These are phyloP conservation scores for Aspergillus transmontanensis DNA, from an alignment of 2,329 filamentous ascomycete genomes.

Conservation along the genomic window DNA sequence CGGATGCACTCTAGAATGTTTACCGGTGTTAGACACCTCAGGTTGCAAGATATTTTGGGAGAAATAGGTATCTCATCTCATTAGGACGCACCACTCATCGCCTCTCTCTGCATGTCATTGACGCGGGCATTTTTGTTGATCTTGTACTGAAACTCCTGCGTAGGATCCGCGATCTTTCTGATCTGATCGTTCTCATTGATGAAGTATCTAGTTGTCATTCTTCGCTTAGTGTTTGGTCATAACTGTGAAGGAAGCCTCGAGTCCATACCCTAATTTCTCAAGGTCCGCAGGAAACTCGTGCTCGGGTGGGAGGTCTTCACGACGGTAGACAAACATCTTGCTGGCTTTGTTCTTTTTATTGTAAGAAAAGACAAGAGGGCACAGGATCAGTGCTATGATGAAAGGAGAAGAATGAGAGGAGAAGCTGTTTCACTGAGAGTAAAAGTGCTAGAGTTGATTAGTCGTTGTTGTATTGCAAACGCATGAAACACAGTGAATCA, in stretches of 20 bases:
- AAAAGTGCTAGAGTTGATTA: not conserved
- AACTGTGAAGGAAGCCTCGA: not conserved
- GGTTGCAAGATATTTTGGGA: not conserved
- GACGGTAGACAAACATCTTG: slow-evolving; percentile 75
- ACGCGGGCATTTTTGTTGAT: slow-evolving; percentile 72
- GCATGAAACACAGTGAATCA: not conserved
- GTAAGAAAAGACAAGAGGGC: not conserved
- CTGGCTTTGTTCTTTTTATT: not conserved
- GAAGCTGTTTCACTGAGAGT: not conserved
- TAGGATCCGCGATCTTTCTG: slow-evolving; percentile 67
- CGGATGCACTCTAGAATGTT: slow-evolving; percentile 55
- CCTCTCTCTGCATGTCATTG: slow-evolving; percentile 74
- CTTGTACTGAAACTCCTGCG: slow-evolving; percentile 74
- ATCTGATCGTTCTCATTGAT: slow-evolving; percentile 76
- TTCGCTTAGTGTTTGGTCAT: not conserved
- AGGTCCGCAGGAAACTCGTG: slow-evolving; percentile 67
- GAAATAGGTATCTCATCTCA: not conserved
- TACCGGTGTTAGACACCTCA: not conserved
- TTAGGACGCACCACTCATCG: slow-evolving; percentile 66
- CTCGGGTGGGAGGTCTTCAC: slow-evolving; percentile 71
- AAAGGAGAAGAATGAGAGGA: not conserved
- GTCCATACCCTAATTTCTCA: slow-evolving; percentile 68
- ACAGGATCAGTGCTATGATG: not conserved
- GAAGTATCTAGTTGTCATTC: slow-evolving; percentile 64
- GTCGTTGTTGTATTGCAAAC: not conserved